Percentiles rank a stretch among this genome's conserved stretches.
phyloP scores from a whole-genome alignment of 768 basidiomycete genomes.

The Mycena leptocephala region DNA sequence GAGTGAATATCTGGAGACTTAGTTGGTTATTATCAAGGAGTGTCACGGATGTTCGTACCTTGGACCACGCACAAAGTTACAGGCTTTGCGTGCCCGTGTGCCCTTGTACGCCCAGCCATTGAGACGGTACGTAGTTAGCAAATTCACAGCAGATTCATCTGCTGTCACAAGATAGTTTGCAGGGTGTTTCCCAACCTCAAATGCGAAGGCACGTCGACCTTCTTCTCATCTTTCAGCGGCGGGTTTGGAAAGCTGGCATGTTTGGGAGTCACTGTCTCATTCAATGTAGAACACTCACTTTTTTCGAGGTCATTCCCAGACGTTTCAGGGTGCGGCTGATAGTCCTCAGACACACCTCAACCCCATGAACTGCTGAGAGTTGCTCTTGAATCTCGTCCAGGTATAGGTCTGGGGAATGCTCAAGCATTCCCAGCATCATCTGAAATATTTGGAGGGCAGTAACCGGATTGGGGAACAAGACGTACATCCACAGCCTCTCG shows the following conservation, averaged over 20 bases:
- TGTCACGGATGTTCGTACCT: background rate
- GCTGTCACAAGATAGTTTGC: background rate
- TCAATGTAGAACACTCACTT: background rate
- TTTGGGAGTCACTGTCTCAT: too few relatives aligned
- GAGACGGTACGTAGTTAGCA: background rate
- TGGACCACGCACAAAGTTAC: background rate
- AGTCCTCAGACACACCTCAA: slow-evolving; percentile 29
- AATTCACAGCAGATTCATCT: background rate
- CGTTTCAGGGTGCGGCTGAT: slow-evolving; percentile 35
- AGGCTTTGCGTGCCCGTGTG: background rate
- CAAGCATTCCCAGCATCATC: slow-evolving; percentile 39
- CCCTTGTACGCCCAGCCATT: background rate
- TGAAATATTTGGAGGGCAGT: background rate
- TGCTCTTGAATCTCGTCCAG: slow-evolving; percentile 37
- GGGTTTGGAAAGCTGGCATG: slow-evolving; percentile 26
- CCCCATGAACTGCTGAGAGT: slow-evolving; percentile 22
- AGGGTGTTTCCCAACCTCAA: background rate
- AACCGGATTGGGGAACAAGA: background rate
- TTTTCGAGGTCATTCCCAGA: slow-evolving; percentile 30
- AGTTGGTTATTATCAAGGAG: background rate
- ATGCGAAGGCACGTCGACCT: background rate
- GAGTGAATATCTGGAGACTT: slow-evolving; percentile 28
- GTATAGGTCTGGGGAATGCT: slow-evolving; percentile 39
- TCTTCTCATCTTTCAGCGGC: slow-evolving; percentile 20
- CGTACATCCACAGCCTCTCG: slow-evolving; percentile 26